Evolutionary conservation across 306 rosid genomes (phyloP), one percentile per base, ranked within the genome.

Genomic region (Clitoria ternatea): DNA sequence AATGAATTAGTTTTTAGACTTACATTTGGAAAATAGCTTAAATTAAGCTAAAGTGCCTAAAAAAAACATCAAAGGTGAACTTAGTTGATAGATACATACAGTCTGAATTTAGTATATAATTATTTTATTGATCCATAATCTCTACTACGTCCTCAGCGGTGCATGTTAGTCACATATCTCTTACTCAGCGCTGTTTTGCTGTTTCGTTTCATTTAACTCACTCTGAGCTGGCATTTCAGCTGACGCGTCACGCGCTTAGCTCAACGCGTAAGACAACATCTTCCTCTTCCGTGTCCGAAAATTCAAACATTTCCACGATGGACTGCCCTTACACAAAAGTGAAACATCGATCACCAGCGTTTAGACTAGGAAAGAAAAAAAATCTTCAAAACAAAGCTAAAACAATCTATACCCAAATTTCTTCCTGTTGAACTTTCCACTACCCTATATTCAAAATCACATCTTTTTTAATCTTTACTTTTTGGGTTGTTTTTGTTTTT

Each of bases 161-260:
- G 35, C 45, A 24, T 15, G 48, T 8, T 69, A 56, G 77, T 47
- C 29, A 70, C 17, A 24, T 39, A 39, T 36, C 0, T 12, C 61
- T 33, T 54, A 56, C 22, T 2, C 17, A 18, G 67, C 60, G 50
- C 76, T 22, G 59, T 37, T 1, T 30, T 60, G 76, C 14, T 37
- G 8, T 22, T 6, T 12, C 15, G 62, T 27, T n/a, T 2, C 13
- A 1, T 11, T 12, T 57, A 15, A 1, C 2, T 50, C 68, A 14
- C 18, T 7, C 24, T 13, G 20, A 18, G 61, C 53, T 71, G 80
- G 77, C 83, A 61, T 45, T 55, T 20, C 54, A 14, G 7, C 19
- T 32, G 3, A 84, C 83, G 80, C 80, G 80, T 80, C 53, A 84
- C 87, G 89, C 86, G 84, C 87, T 56, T 13, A 54, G 3, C 12